A percentile compares a stretch with the other conserved stretches of the same genome.
Conservation (phyloP, 306 rosid species). For the Benincasa hispida region DNA sequence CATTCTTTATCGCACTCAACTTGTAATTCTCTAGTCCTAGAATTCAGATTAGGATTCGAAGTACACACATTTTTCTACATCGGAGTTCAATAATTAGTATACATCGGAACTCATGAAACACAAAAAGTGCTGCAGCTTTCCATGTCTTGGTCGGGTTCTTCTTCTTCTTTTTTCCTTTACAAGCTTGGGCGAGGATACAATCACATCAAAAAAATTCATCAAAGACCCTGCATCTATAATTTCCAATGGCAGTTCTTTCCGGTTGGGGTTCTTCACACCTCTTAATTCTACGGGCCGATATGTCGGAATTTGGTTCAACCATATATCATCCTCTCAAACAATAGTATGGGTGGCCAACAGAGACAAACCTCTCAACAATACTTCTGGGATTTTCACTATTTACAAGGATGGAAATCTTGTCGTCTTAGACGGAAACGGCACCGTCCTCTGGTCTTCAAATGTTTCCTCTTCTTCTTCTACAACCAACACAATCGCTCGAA, state of each 20-base stretch:
- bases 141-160: too few relatives aligned
- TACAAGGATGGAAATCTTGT: slow-evolving; percentile 5
- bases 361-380: slow-evolving; percentile 1
- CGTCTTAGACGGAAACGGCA: slow-evolving; percentile 9
- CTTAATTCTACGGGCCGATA: background rate
- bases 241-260: background rate
- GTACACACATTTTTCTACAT: too few relatives aligned
- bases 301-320: slow-evolving; percentile 10
- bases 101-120: background rate
- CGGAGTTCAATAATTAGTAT: background rate
- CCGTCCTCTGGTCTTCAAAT: slow-evolving; percentile 20
- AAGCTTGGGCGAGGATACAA: background rate
- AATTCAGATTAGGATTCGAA: too few relatives aligned
- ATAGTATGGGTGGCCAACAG: slow-evolving; percentile 11
- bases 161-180: background rate
- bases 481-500: slow-evolving; percentile 8
- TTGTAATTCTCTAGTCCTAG: too few relatives aligned
- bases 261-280: background rate
- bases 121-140: background rate
- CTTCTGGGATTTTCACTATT: slow-evolving; percentile 12
- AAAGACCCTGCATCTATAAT: background rate
- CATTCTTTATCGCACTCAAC: too few relatives aligned
- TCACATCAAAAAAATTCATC: background rate
- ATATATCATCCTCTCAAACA: background rate
- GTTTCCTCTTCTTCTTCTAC: background rate